A percentile compares a stretch with the other conserved stretches of the same genome.
These are phyloP conservation scores for Myriosclerotinia curreyana DNA, from an alignment of 2,329 filamentous ascomycete genomes.

Conservation along the genomic window DNA sequence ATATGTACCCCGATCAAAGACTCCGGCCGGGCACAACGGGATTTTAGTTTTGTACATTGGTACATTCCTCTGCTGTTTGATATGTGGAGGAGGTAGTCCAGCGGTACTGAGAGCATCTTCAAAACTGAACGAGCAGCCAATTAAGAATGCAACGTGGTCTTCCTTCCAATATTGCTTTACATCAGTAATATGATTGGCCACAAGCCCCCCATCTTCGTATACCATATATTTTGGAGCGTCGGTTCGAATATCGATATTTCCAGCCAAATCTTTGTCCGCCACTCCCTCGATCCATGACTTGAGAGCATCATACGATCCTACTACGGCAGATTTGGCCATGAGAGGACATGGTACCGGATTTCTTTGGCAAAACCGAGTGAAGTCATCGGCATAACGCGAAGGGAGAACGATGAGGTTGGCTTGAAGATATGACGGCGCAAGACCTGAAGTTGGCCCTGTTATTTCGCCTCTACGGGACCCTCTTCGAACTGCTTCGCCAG, in stretches of 20 bases:
- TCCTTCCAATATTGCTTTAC: conserved; percentile 52
- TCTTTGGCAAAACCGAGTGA: conserved; percentile 9
- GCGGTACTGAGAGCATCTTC: conserved; percentile 53
- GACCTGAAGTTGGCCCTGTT: conserved; percentile 8
- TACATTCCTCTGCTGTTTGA: conserved; percentile 47
- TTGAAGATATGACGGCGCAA: conserved; percentile 18
- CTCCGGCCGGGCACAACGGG: conserved; percentile 54
- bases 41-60: conserved; percentile 60
- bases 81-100: conserved; percentile 52
- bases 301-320: conserved; percentile 10
- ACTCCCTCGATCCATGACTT: conserved; percentile 33
- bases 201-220: conserved; percentile 49
- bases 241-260: conserved; percentile 53
- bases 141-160: conserved; percentile 59
- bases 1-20: conserved; percentile 53
- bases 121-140: conserved; percentile 64
- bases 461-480: conserved; percentile 4
- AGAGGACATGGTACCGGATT: conserved; percentile 21
- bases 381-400: conserved; percentile 16
- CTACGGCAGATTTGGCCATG: conserved; percentile 25
- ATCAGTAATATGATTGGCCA: conserved; percentile 43
- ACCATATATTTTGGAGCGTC: conserved; percentile 59
- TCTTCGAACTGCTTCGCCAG: conserved; percentile 4
- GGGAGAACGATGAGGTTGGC: conserved; percentile 19
- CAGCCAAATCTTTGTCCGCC: conserved; percentile 39